phyloP scores from a whole-genome alignment of 192 early-diverging fungal species.

The Phycomyces blakesleeanus region DNA sequence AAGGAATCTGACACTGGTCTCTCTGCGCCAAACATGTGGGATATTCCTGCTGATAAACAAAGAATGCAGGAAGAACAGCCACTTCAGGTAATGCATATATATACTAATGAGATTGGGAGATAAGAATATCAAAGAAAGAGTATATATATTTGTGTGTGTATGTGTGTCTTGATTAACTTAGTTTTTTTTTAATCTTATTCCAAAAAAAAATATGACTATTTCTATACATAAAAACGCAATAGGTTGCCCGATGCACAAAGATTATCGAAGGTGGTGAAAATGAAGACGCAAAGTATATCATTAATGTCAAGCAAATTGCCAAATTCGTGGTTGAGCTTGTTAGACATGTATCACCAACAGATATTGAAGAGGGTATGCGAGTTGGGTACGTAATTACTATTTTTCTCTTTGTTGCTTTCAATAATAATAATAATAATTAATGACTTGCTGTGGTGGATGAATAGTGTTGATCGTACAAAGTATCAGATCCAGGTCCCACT shows the following conservation, averaged over 20 bases:
- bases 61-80: slow-evolving; percentile 95
- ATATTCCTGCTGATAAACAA: slow-evolving; percentile 98
- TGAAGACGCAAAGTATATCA: slow-evolving; percentile 94
- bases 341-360: slow-evolving; percentile 94
- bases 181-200: too few relatives aligned
- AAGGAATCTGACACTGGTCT: slow-evolving; percentile 98
- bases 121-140: not conserved
- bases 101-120: not conserved
- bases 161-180: too few relatives aligned
- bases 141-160: not conserved
- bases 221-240: too few relatives aligned
- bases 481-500: slow-evolving; percentile 99
- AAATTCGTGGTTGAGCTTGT: slow-evolving; percentile 98
- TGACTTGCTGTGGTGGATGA: not conserved
- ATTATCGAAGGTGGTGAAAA: slow-evolving; percentile 91
- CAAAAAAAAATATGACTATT: too few relatives aligned
- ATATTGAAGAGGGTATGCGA: slow-evolving; percentile 99
- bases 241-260: slow-evolving; percentile 98
- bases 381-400: slow-evolving; percentile 64
- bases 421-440: too few relatives aligned
- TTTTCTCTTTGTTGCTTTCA: too few relatives aligned
- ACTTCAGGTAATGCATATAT: slow-evolving; percentile 57
- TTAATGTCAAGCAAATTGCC: slow-evolving; percentile 98
- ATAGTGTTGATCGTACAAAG: slow-evolving; percentile 93
- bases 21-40: slow-evolving; percentile 97